A percentile compares a stretch with the other conserved stretches of the same genome.
Conservation (phyloP, 2,329 filamentous ascomycete species). For the Scortechinia acanthostroma region DNA sequence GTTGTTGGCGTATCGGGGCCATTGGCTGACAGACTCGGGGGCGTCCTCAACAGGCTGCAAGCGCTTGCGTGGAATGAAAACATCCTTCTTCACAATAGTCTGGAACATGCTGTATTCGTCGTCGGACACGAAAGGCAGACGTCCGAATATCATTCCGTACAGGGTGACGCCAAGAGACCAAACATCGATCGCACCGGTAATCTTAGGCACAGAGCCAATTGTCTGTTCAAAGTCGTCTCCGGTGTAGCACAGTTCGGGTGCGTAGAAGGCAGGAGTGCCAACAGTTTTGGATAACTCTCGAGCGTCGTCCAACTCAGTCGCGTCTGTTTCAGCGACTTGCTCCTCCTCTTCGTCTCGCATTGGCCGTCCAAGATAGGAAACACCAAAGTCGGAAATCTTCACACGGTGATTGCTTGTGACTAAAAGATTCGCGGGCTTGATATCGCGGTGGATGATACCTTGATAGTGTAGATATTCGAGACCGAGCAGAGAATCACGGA, state of each 20-base stretch:
- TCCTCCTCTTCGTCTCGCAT: slow-evolving; percentile 36
- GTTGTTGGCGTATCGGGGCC: neutral
- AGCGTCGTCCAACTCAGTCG: slow-evolving; percentile 40
- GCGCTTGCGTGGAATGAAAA: slow-evolving; percentile 56
- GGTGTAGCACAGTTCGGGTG: slow-evolving; percentile 60
- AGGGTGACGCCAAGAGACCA: slow-evolving; percentile 66
- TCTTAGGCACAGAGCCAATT: slow-evolving; percentile 13
- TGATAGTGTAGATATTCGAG: slow-evolving; percentile 58
- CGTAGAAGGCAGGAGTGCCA: slow-evolving; percentile 65
- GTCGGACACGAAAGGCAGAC: slow-evolving; percentile 58
- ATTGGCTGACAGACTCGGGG: neutral
- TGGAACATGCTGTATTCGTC: slow-evolving; percentile 59
- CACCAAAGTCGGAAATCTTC: slow-evolving; percentile 71
- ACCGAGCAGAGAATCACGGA: slow-evolving; percentile 60
- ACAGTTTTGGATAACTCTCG: slow-evolving; percentile 65
- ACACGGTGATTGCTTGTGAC: slow-evolving; percentile 51
- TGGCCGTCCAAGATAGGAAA: slow-evolving; percentile 60
- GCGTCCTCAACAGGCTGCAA: slow-evolving; percentile 32
- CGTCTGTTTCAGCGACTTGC: slow-evolving; percentile 38
- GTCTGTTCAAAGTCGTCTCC: slow-evolving; percentile 11
- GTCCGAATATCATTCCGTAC: slow-evolving; percentile 63
- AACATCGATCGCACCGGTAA: slow-evolving; percentile 60
- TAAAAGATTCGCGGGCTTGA: slow-evolving; percentile 54
- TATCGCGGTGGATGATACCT: slow-evolving; percentile 43
- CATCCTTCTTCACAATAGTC: slow-evolving; percentile 54